Base-by-base conservation (phyloP, 2,329 filamentous ascomycete species). In the Sarocladium oryzae region DNA sequence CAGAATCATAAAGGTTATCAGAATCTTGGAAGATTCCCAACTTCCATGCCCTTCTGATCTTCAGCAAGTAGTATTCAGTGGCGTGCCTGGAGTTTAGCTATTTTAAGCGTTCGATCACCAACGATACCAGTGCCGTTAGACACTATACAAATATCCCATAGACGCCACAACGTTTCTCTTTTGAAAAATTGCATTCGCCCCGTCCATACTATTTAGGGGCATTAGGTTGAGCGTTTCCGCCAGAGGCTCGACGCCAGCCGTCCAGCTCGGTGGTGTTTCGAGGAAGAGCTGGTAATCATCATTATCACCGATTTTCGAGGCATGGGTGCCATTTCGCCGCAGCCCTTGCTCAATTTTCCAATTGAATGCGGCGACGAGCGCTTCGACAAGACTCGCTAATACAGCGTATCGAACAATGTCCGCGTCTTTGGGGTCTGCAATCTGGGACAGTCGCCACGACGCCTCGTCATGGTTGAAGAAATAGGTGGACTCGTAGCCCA, bases 401-500 rank as follows among this genome's bases (percentile, higher is more conserved):
- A 60, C 56, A 23, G 58, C 58, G 28, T 57, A 56, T 18, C 58
- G 58, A 38, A 62, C 61, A 10, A 49, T 37, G 38, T 61, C 55
- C 9, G 2, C 15, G 23, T 13, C 43, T 41, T 33, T 33, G 9
- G 43, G 43, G 23, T 52, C 43, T 54, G 61, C 58, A 63, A 10
- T 21, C 13, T 30, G 28, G 28, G 28, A 30, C 7, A 30, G 28
- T 13, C 13, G 28, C 28, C 28, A 30, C 7, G 20, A 6, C 56
- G 56, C 28, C 55, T 53, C 15, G 41, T 23, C n/a, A 13, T 30
- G 28, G 28, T 56, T 56, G 58, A 59, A 64, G 37, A 61, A 56
- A 41, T 64, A 64, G 54, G 63, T 58, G 10, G 56, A 56, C 53
- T 61, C 60, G 26, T 59, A 62, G 18, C 56, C 54, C 7, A 62